phyloP scores from a whole-genome alignment of 2,329 filamentous ascomycete species.

The Gremmenia infestans region DNA sequence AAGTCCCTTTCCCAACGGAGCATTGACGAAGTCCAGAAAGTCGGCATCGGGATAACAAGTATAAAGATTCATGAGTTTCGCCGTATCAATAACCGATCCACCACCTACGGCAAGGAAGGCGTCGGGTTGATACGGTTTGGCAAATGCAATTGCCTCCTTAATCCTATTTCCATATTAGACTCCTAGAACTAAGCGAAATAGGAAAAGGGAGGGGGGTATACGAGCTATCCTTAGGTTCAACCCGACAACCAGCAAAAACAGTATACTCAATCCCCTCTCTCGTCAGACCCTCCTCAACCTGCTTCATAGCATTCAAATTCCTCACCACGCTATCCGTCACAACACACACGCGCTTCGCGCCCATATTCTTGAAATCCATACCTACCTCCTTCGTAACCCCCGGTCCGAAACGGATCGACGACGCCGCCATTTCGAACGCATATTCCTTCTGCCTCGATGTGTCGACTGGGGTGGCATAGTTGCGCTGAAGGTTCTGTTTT shows the following conservation, averaged over 20 bases:
- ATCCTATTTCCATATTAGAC: constrained; percentile 49
- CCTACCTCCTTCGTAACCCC: constrained; percentile 93
- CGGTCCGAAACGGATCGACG: constrained; percentile 87
- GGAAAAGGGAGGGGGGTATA: constrained; percentile 38
- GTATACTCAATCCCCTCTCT: constrained; percentile 74
- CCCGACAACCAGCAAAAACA: constrained; percentile 72
- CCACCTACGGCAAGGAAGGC: constrained; percentile 90
- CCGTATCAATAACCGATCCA: constrained; percentile 95
- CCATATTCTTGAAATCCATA: constrained; percentile 95
- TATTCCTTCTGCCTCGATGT: constrained; percentile 80
- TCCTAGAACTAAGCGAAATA: not conserved
- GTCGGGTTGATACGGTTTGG: constrained; percentile 75
- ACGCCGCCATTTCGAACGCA: constrained; percentile 97
- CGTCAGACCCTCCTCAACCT: constrained; percentile 75
- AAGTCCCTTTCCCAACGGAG: constrained; percentile 78
- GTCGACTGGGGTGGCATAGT: constrained; percentile 72
- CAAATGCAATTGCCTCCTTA: constrained; percentile 82
- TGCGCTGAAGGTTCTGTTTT: constrained; percentile 42
- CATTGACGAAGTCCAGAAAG: constrained; percentile 97
- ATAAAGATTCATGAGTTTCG: constrained; percentile 98
- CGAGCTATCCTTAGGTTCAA: constrained; percentile 95
- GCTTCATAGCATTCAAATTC: constrained; percentile 82
- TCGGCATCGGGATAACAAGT: constrained; percentile 84
- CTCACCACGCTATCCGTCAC: constrained; percentile 83
- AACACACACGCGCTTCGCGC: constrained; percentile 79